phyloP scores from a whole-genome alignment of 768 basidiomycete genomes.

The Gymnopilus junonius region DNA sequence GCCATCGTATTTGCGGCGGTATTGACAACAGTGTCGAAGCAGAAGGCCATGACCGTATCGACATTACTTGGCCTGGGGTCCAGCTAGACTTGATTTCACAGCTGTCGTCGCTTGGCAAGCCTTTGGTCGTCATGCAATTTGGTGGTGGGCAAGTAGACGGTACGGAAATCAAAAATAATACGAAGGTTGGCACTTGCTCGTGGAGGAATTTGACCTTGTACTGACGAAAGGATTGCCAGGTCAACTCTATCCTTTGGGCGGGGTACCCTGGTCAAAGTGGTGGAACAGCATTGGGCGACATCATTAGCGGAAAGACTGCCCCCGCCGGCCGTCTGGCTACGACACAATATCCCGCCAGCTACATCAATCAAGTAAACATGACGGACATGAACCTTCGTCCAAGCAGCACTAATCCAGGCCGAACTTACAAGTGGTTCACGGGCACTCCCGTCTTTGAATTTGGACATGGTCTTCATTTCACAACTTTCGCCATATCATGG shows the following conservation, averaged over 20 bases:
- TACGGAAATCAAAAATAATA: constrained; percentile 46
- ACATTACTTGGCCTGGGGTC: constrained; percentile 58
- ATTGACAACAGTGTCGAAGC: constrained; percentile 54
- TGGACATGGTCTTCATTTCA: constrained; percentile 59
- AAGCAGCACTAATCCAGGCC: constrained; percentile 50
- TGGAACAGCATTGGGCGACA: constrained; percentile 56
- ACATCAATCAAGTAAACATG: constrained; percentile 53
- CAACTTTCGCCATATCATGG: constrained; percentile 50
- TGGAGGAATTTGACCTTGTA: neutral
- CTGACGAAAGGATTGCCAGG: constrained; percentile 31
- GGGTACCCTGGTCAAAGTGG: constrained; percentile 64
- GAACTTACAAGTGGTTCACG: constrained; percentile 63
- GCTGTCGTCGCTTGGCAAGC: constrained; percentile 51
- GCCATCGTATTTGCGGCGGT: constrained; percentile 58
- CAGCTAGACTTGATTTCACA: constrained; percentile 54
- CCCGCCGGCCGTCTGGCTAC: constrained; percentile 59
- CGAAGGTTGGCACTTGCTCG: constrained; percentile 33
- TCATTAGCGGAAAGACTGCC: constrained; percentile 52
- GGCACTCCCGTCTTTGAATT: constrained; percentile 56
- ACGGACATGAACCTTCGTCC: constrained; percentile 63
- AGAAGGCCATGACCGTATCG: constrained; percentile 50
- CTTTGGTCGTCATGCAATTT: constrained; percentile 57
- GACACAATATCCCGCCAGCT: constrained; percentile 58
- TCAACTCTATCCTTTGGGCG: constrained; percentile 59
- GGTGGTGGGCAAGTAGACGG: constrained; percentile 62